These are phyloP conservation scores for Phytopythium vexans DNA, from an alignment of 352 stramenopile genomes.

Conservation along the genomic window DNA sequence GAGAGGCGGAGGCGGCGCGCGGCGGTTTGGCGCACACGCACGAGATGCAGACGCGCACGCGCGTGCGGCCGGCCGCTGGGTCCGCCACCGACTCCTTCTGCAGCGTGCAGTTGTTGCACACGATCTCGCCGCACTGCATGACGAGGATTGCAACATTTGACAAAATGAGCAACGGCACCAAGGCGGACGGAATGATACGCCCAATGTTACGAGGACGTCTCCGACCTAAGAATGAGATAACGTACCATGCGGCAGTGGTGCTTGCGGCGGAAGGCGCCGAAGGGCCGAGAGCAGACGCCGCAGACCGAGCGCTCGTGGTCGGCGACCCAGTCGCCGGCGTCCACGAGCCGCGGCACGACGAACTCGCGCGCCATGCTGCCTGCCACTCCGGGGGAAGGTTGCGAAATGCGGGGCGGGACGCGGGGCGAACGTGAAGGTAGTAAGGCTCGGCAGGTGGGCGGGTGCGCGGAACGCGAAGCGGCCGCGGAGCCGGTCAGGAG, in stretches of 20 bases:
- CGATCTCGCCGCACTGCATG: conserved; percentile 67
- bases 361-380: conserved; percentile 55
- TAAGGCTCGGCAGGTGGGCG: too few relatives aligned
- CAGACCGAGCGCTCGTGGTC: conserved; percentile 70
- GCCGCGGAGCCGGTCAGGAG: too few relatives aligned
- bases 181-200: too few relatives aligned
- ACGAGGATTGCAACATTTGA: too few relatives aligned
- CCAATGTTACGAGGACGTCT: too few relatives aligned
- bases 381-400: too few relatives aligned
- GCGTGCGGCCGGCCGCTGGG: conserved; percentile 44
- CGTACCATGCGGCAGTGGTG: conserved; percentile 84
- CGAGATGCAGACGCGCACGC: conserved; percentile 77
- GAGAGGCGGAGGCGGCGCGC: conserved; percentile 51
- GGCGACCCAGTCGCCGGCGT: conserved; percentile 71
- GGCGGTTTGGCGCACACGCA: conserved; percentile 38
- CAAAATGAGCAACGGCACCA: neutral
- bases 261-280: conserved; percentile 81
- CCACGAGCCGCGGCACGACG: conserved; percentile 69
- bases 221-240: too few relatives aligned
- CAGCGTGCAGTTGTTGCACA: conserved; percentile 79
- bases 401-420: too few relatives aligned
- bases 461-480: too few relatives aligned
- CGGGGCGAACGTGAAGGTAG: too few relatives aligned
- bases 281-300: conserved; percentile 74
- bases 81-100: conserved; percentile 62